A percentile compares a stretch with the other conserved stretches of the same genome.
Evolutionary conservation across 2,329 filamentous ascomycete genomes (phyloP).

Genomic region (Diplocarpon rosae): DNA sequence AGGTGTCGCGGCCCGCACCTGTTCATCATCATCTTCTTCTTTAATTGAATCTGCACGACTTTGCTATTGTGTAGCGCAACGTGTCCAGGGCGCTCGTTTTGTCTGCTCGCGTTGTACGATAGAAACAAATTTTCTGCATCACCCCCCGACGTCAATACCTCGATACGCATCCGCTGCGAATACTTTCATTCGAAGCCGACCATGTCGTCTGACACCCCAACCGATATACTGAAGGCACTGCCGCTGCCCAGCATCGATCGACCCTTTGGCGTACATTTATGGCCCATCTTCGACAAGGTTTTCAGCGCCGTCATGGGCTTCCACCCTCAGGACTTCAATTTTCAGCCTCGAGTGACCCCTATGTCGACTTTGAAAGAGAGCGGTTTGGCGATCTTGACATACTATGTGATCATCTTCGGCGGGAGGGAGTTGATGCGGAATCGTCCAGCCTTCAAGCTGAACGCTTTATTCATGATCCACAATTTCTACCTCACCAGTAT

Average conservation of each 20-base stretch:
- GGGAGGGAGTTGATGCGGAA: constrained; percentile 88
- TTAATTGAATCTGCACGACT: constrained; percentile 8
- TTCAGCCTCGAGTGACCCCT: constrained; percentile 69
- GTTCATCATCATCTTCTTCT: constrained; percentile 7
- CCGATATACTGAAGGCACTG: constrained; percentile 36
- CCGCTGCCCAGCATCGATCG: constrained; percentile 75
- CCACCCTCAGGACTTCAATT: constrained; percentile 75
- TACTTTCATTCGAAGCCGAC: constrained; percentile 2
- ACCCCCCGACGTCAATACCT: not conserved
- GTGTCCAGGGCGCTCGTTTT: constrained; percentile 6
- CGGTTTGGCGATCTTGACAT: constrained; percentile 67
- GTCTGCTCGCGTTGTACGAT: constrained; percentile 5
- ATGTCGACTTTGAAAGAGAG: constrained; percentile 86
- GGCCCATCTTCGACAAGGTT: constrained; percentile 87
- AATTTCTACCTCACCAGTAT: constrained; percentile 89
- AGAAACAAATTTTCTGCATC: constrained; percentile 1
- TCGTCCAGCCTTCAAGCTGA: constrained; percentile 75
- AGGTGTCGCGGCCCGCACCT: constrained; percentile 9
- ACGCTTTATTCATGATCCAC: constrained; percentile 85
- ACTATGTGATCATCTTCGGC: constrained; percentile 90
- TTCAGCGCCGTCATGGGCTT: constrained; percentile 71
- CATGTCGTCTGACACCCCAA: constrained; percentile 10
- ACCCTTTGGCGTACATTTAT: constrained; percentile 82
- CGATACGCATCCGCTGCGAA: constrained; percentile 2
- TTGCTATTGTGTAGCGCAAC: constrained; percentile 8